Evolutionary conservation across 2,329 filamentous ascomycete species (phyloP).

Genomic region (Byssochlamys sp.): DNA sequence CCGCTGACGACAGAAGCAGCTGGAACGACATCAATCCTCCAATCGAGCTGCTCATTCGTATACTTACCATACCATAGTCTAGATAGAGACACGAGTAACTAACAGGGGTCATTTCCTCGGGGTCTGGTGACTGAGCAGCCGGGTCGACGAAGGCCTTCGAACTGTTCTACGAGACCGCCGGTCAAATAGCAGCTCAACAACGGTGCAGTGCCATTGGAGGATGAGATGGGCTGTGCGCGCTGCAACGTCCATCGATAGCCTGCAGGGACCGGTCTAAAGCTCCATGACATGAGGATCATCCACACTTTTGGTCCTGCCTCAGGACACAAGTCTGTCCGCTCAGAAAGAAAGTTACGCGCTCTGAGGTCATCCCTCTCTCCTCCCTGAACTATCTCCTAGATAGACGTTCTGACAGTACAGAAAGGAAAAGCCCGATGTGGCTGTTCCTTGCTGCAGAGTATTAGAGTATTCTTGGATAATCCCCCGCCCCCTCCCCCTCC

Average conservation of each 20-base stretch:
- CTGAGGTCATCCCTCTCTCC: neutral
- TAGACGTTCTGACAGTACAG: neutral
- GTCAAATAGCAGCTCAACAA: neutral
- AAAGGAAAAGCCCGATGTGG: neutral
- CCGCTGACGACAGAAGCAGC: neutral
- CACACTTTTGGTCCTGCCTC: neutral
- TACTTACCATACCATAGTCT: too few relatives aligned
- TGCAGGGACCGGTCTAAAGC: neutral
- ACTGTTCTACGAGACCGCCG: neutral
- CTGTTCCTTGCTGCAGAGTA: neutral
- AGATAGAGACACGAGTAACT: neutral
- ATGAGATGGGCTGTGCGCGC: neutral
- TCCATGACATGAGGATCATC: slow-evolving; percentile 1
- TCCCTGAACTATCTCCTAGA: neutral
- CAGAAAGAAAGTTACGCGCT: neutral
- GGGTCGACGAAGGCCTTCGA: neutral
- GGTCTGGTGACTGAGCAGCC: neutral
- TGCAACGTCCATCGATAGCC: neutral
- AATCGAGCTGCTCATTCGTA: neutral
- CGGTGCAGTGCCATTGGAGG: neutral
- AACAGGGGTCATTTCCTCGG: neutral
- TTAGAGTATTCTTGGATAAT: neutral
- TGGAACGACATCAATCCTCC: neutral
- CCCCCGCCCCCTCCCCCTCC: neutral
- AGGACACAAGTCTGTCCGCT: neutral